phyloP scores from a whole-genome alignment of 2,329 filamentous ascomycete species.

The Cytospora schulzeri region DNA sequence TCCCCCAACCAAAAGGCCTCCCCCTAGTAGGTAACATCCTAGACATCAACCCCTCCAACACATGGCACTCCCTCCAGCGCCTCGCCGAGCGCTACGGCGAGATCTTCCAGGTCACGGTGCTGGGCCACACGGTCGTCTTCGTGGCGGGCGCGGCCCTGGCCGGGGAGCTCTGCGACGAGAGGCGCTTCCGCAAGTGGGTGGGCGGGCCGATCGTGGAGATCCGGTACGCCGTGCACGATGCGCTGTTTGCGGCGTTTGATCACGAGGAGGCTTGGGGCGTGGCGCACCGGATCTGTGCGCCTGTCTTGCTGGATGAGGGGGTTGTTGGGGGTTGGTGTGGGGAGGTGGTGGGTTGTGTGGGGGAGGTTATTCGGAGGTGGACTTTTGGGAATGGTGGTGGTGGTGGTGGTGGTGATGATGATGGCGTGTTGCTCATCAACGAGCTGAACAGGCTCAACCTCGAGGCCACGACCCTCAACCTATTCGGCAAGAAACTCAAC shows the following conservation, averaged over 20 bases:
- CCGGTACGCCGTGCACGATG: conserved; percentile 50
- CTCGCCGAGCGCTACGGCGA: conserved; percentile 52
- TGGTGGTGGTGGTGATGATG: neutral
- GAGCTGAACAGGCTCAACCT: conserved; percentile 58
- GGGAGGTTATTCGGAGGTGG: conserved; percentile 56
- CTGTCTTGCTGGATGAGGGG: conserved; percentile 40
- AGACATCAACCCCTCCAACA: conserved; percentile 51
- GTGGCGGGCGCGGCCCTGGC: conserved; percentile 44
- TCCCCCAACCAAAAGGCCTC: conserved; percentile 52
- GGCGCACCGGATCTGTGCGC: conserved; percentile 55
- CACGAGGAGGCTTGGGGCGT: conserved; percentile 52
- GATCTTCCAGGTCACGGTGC: conserved; percentile 47
- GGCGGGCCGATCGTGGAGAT: conserved; percentile 57
- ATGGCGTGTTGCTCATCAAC: conserved; percentile 46
- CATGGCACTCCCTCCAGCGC: conserved; percentile 51
- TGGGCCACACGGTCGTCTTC: conserved; percentile 45
- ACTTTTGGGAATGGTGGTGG: conserved; percentile 25
- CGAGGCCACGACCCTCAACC: conserved; percentile 51
- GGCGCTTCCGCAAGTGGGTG: conserved; percentile 56
- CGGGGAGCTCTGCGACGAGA: conserved; percentile 53
- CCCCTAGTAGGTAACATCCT: conserved; percentile 55
- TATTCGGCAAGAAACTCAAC: conserved; percentile 55
- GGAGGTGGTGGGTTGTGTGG: conserved; percentile 52
- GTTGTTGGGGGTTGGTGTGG: conserved; percentile 42
- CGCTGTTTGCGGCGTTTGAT: conserved; percentile 56